phyloP scores from a whole-genome alignment of 2,329 filamentous ascomycete genomes.

The Nemania sp. region DNA sequence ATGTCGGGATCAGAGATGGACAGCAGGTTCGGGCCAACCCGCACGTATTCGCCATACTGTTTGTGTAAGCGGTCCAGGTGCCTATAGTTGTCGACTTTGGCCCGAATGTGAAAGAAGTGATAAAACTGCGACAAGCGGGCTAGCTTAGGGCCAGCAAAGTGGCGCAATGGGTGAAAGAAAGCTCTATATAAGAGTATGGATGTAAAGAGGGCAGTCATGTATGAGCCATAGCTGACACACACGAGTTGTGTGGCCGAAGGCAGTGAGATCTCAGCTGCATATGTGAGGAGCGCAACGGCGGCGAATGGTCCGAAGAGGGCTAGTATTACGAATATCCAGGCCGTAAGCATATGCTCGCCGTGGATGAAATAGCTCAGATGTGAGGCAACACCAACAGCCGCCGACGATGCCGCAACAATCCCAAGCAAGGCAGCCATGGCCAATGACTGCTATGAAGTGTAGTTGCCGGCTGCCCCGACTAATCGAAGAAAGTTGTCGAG shows the following conservation, averaged over 20 bases:
- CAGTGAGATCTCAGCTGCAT: slow-evolving; percentile 1
- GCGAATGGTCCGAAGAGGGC: slow-evolving; percentile 11
- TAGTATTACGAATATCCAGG: slow-evolving; percentile 12
- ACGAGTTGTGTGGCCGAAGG: slow-evolving; percentile 10
- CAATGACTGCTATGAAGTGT: background rate
- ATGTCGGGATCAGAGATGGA: slow-evolving; percentile 26
- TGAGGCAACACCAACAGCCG: slow-evolving; percentile 18
- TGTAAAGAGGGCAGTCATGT: slow-evolving; percentile 22
- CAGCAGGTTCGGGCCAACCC: slow-evolving; percentile 24
- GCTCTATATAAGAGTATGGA: slow-evolving; percentile 23
- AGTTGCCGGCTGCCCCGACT: background rate
- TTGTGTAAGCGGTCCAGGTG: slow-evolving; percentile 23
- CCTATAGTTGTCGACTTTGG: slow-evolving; percentile 25
- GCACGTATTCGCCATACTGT: slow-evolving; percentile 26
- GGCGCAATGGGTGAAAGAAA: slow-evolving; percentile 24
- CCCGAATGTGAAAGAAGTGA: slow-evolving; percentile 20
- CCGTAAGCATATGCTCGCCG: slow-evolving; percentile 26
- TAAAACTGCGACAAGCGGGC: slow-evolving; percentile 24
- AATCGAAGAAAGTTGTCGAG: slow-evolving; percentile 1
- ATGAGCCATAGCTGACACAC: slow-evolving; percentile 17
- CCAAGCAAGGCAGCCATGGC: slow-evolving; percentile 13
- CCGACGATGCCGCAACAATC: slow-evolving; percentile 4
- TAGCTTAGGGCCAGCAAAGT: slow-evolving; percentile 19
- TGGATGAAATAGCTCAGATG: slow-evolving; percentile 23
- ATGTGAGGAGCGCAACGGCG: slow-evolving; percentile 3